phyloP scores from a whole-genome alignment of 2,329 filamentous ascomycete species.

The Colletotrichum spaethianum region DNA sequence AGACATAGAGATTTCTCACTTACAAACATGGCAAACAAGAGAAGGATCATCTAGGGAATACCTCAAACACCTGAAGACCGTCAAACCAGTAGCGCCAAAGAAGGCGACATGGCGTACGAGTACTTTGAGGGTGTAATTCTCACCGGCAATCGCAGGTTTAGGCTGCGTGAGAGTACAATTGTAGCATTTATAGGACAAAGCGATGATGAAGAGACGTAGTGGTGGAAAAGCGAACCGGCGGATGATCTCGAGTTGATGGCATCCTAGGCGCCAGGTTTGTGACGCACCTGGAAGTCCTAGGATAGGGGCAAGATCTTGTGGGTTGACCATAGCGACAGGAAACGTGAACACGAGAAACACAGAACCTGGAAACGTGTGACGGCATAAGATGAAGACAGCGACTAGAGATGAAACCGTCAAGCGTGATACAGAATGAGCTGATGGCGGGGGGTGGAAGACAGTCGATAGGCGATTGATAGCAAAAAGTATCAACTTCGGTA shows the following conservation, averaged over 20 bases:
- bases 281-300: not conserved
- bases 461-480: not conserved
- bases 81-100: constrained; percentile 21
- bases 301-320: not conserved
- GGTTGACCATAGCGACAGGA: not conserved
- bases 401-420: not conserved
- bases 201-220: not conserved
- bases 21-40: constrained; percentile 18
- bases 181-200: not conserved
- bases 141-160: not conserved
- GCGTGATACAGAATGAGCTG: not conserved
- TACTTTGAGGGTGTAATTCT: not conserved
- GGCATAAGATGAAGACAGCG: not conserved
- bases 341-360: not conserved
- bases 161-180: not conserved
- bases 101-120: constrained; percentile 27
- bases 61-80: constrained; percentile 15
- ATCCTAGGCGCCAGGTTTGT: not conserved
- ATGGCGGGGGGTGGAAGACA: not conserved
- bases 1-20: not conserved
- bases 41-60: constrained; percentile 8
- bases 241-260: not conserved
- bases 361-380: too few relatives aligned
- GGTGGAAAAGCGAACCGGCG: constrained; percentile 1
- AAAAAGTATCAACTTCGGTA: not conserved